Percentiles rank a stretch among this genome's conserved stretches.
phyloP scores from a whole-genome alignment of 164 flowering plant genomes.

The Vitis rotundifolia region DNA sequence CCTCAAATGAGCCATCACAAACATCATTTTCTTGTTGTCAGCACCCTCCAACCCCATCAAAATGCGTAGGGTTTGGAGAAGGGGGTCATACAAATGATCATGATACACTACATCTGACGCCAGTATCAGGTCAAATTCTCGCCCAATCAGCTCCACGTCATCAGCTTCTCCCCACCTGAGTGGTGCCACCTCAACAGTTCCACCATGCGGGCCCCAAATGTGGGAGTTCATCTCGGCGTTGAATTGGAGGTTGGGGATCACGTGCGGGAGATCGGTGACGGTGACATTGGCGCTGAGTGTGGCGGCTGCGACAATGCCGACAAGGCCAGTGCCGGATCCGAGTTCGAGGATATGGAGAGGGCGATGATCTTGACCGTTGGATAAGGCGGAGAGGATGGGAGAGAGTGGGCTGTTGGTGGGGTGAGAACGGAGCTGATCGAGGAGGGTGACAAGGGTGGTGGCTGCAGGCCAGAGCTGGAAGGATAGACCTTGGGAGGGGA shows the following conservation, averaged over 20 bases:
- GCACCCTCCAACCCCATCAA: constrained; percentile 32
- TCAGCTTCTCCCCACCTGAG: constrained; percentile 73
- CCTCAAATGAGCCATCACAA: constrained; percentile 85
- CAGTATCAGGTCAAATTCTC: constrained; percentile 53
- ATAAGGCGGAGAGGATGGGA: constrained; percentile 13
- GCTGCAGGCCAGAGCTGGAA: constrained; percentile 99
- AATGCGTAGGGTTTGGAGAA: constrained; percentile 55
- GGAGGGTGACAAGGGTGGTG: constrained; percentile 66
- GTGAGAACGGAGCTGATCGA: constrained; percentile 40
- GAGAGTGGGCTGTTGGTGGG: constrained; percentile 36
- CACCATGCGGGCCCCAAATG: constrained; percentile 33
- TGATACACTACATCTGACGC: constrained; percentile 90
- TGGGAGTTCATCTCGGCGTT: constrained; percentile 55
- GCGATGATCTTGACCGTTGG: constrained; percentile 4
- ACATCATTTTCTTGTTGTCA: constrained; percentile 23
- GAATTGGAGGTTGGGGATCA: constrained; percentile 64
- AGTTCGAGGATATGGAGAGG: constrained; percentile 78
- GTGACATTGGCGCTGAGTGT: constrained; percentile 63
- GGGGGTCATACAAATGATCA: constrained; percentile 78
- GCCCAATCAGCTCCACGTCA: constrained; percentile 48
- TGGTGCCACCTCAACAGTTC: constrained; percentile 47
- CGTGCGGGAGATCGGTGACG: constrained; percentile 86
- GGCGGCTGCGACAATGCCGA: constrained; percentile 83
- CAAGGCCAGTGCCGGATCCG: constrained; percentile 94
- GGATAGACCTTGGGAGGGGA: constrained; percentile 81